These are phyloP conservation scores for Ceratobasidium sp. DNA, from an alignment of 1,284 basidiomycete genomes.

Conservation along the genomic window DNA sequence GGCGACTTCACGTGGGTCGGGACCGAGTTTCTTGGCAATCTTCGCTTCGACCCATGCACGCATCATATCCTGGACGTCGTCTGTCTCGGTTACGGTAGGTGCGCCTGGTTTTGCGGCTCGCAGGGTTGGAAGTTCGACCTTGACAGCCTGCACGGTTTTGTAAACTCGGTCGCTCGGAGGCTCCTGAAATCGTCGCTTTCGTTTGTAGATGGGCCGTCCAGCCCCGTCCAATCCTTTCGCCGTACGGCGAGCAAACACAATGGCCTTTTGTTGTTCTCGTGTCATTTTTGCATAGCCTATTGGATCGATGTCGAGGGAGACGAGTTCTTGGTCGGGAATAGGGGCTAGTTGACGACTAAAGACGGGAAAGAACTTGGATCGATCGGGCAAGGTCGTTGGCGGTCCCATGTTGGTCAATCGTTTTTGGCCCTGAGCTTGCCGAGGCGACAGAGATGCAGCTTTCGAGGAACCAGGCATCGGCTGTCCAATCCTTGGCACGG, in stretches of 20 bases:
- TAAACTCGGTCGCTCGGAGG: conserved; percentile 33
- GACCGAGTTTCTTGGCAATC: conserved; percentile 62
- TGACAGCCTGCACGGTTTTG: conserved; percentile 46
- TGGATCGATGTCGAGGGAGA: conserved; percentile 49
- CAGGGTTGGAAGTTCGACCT: conserved; percentile 62
- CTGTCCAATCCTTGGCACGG: not conserved
- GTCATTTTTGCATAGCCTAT: conserved; percentile 17
- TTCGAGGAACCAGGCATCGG: conserved; percentile 10
- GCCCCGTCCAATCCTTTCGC: conserved; percentile 34
- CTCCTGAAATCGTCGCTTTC: conserved; percentile 17
- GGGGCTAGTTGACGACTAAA: conserved; percentile 32
- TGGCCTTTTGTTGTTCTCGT: conserved; percentile 10
- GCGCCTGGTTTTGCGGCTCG: conserved; percentile 63
- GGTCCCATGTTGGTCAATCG: conserved; percentile 40
- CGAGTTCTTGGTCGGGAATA: conserved; percentile 32
- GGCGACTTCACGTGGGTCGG: conserved; percentile 76
- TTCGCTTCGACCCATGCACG: conserved; percentile 79
- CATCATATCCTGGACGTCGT: conserved; percentile 77
- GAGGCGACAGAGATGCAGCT: conserved; percentile 29
- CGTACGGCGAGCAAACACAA: conserved; percentile 13
- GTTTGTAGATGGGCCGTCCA: conserved; percentile 36
- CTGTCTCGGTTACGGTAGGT: conserved; percentile 68
- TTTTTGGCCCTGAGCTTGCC: conserved; percentile 3
- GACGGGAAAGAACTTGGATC: conserved; percentile 32
- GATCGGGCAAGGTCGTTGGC: conserved; percentile 32